Base-by-base conservation (phyloP, 1,139 yeast species). In the Geotrichum cucujoidarum region DNA sequence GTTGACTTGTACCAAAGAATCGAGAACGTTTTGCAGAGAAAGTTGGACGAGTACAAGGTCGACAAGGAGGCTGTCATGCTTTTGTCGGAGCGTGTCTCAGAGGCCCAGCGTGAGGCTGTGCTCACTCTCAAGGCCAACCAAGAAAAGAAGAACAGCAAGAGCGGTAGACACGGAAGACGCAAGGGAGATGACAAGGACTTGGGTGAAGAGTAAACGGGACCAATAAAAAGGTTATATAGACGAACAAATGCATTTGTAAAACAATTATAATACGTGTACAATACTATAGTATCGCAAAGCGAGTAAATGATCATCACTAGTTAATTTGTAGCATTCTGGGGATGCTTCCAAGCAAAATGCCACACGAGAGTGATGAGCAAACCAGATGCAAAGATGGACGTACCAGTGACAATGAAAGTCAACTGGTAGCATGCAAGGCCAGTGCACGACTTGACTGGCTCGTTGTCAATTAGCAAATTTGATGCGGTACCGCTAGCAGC, bases 91-190 rank as follows among this genome's bases (percentile, higher is more conserved):
- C 83, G 94, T 44, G 97, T 92, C 32, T 96, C 89, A 58, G 85
- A 87, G 59, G 97, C 97, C 14, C 80, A 83, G 56, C 85, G 95
- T 34, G 95, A 87, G 66, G 95, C 97, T 18, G 83, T 87, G 45
- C 77, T 84, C 66, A 88, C 85, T 62, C 80, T 90, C 57, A 87
- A 87, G 64, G 83, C 79, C 58, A 92, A 90, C 63, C 13, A 33
- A 20, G 53, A 47, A 31, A 48, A 40, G 36, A 42, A 40, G 18
- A 42, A 47, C 24, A 22, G 22, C 24, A 25, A 45, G 8, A 36
- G 48, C 16, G 40, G 49, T n/a, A 31, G 42, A 6, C 32, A 36
- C 7, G 31, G 47, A 18, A 20, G 38, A 13, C 42, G 49, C 5
- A 49, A 31, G 29, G 21, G 24, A 16, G 40, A 39, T 27, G 50